Evolutionary conservation across 768 basidiomycete species (phyloP), one percentile per base, ranked within the genome.

Genomic region (Lactarius quietus): DNA sequence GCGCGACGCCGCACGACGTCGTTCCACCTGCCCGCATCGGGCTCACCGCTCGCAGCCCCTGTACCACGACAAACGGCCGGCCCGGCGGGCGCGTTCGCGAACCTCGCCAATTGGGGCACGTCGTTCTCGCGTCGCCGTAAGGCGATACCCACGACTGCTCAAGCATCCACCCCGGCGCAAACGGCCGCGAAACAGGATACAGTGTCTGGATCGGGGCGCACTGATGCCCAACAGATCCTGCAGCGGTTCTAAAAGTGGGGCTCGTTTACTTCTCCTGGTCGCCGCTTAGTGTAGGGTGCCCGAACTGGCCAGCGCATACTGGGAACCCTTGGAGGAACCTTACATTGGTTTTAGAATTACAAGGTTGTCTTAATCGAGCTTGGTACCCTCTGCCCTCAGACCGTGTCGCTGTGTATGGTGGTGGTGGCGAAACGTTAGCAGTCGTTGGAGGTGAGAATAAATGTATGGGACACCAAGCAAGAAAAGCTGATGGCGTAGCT

Each of bases 1-100:
- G 70, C 33, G 35, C 79, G 89, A 59, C 78, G 84, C 60, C 78
- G 87, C 65, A 85, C 87, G 45, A 78, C 82, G 17, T 90, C 88
- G 62, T 81, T 87, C 69, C 85, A 86, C 54, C 72, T 83, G 45
- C 74, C 86, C 63, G 63, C 23, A 35, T 76, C 28, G 62, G 77
- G 39, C 74, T 74, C 62, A 43, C 72, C 67, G 62, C 69, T 63
- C 57, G 67, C 51, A 69, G 76, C 20, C 73, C 74, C 60, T 8
- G 72, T 41, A 61, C 74, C n/a, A 71, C 72, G 38, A 72, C 74
- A 52, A 64, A 43, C 76, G 48, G 63, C 64, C 3, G 58, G 66
- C 10, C 65, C 61, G 3, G 64, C 38, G 36, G 61, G 45, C 39
- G 64, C 65, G 26, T 63, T 78, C 3, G 75, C 77, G 6, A 76